Base-by-base conservation (phyloP, 148 eudicot species). In the Rhododendron mucronatum region DNA sequence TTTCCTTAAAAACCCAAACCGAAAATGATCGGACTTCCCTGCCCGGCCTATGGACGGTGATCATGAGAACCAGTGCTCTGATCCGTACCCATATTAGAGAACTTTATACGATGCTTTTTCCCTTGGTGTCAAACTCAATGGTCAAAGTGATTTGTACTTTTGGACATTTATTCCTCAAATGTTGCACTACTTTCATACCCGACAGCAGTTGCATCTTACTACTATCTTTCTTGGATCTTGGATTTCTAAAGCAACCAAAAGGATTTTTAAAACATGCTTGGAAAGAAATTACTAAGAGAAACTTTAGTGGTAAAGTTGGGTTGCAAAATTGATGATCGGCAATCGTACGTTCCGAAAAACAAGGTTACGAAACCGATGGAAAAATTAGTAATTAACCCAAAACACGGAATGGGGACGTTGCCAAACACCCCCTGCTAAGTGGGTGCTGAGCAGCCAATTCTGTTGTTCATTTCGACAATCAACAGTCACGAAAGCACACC, bases 101-200 rank as follows among this genome's bases (percentile, higher is more conserved):
- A 71, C 30, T 71, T 30, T 30, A 71, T 4, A 30, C 20, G 1
- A 71, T 30, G 76, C 39, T 30, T 71, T 71, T 71, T 1, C 20
- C 41, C 6, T 71, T 14, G 20, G 35, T 26, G 33, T 63, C 45
- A 41, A 41, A 41, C 45, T 41, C 73, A 67, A 67, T 71, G 14
- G 76, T 71, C 76, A 71, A 71, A 71, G 76, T 71, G 76, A 14
- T 71, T 71, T 71, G 76, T 71, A 71, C 76, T 71, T 71, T 71
- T 71, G 76, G 76, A 30, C 39, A 30, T 12, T 71, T 71, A 33
- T 71, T 71, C 76, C 76, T 71, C 76, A 71, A 71, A 71, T 30
- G 76, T 30, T 30, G 76, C 76, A 71, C 76, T 71, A 71, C 76
- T 71, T 71, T 71, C 76, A 0, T 71, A 71, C 76, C 73, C 73